A percentile compares a stretch with the other conserved stretches of the same genome.
Evolutionary conservation across 2,329 filamentous ascomycete species (phyloP).

Genomic region (Hypocreales sp.): DNA sequence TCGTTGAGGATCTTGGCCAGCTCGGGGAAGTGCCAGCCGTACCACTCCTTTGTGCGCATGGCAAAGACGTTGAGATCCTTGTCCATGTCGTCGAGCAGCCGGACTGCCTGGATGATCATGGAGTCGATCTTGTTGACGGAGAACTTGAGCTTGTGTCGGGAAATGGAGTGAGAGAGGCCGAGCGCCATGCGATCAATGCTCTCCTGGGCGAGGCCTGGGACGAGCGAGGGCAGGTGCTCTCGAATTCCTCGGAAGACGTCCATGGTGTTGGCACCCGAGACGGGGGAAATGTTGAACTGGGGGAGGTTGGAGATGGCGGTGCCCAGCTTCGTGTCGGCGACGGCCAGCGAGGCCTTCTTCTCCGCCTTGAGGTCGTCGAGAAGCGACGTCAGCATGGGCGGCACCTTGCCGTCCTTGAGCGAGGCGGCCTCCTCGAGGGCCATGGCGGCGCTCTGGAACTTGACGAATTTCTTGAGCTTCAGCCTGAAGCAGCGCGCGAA

Average conservation of each 20-base stretch:
- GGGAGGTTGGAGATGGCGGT: slow-evolving; percentile 87
- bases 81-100: slow-evolving; percentile 86
- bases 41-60: slow-evolving; percentile 99
- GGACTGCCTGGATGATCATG: slow-evolving; percentile 97
- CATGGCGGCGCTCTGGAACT: slow-evolving; percentile 86
- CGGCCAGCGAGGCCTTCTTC: slow-evolving; percentile 89
- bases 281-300: slow-evolving; percentile 66
- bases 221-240: slow-evolving; percentile 75
- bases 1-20: slow-evolving; percentile 94
- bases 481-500: too few relatives aligned
- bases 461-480: slow-evolving; percentile 93
- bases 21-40: slow-evolving; percentile 99
- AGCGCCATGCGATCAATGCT: slow-evolving; percentile 90
- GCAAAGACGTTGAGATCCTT: slow-evolving; percentile 98
- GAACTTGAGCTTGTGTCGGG: slow-evolving; percentile 96
- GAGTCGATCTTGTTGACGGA: slow-evolving; percentile 97
- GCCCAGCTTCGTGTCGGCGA: slow-evolving; percentile 85
- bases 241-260: slow-evolving; percentile 93
- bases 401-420: slow-evolving; percentile 87
- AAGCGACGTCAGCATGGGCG: slow-evolving; percentile 66
- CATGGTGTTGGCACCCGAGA: slow-evolving; percentile 45
- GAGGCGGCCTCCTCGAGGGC: slow-evolving; percentile 84
- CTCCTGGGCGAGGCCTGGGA: slow-evolving; percentile 71
- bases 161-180: slow-evolving; percentile 92
- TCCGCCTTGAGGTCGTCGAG: slow-evolving; percentile 89